Conservation (phyloP, 1,284 basidiomycete species). For the Ustilago bromivora region DNA sequence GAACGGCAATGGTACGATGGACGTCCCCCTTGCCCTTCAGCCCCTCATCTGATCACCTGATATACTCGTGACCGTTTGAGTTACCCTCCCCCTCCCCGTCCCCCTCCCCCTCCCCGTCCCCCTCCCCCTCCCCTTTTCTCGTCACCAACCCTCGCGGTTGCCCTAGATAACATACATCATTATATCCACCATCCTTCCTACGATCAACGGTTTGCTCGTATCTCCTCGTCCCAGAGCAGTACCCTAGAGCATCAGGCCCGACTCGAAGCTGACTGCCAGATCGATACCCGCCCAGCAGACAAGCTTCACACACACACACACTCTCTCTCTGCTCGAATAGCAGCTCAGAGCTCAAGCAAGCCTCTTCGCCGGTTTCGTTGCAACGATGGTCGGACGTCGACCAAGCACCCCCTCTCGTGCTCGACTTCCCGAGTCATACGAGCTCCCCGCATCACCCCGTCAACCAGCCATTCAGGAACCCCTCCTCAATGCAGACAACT, state of each 20-base stretch:
- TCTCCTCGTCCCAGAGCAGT: background rate
- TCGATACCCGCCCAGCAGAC: background rate
- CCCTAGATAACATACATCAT: background rate
- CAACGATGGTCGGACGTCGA: slow-evolving; percentile 23
- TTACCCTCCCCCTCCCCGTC: background rate
- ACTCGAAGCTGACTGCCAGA: background rate
- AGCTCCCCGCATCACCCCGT: slow-evolving; percentile 31
- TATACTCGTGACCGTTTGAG: background rate
- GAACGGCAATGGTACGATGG: background rate
- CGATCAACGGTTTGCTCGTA: background rate
- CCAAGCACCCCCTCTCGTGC: background rate
- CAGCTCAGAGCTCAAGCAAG: background rate
- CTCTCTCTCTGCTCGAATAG: background rate
- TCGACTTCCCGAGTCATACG: slow-evolving; percentile 16
- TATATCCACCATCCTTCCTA: background rate
- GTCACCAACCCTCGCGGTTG: background rate
- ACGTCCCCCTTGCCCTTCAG: background rate
- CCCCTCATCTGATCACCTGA: background rate
- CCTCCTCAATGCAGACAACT: slow-evolving; percentile 24
- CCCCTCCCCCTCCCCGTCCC: background rate
- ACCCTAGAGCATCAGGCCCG: background rate
- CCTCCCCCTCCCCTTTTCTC: background rate
- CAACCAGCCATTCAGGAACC: slow-evolving; percentile 23
- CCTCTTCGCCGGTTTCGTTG: background rate
- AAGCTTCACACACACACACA: background rate